Evolutionary conservation across 306 rosid genomes (phyloP), one percentile per base, ranked within the genome.

Genomic region (Leucaena leucocephala): DNA sequence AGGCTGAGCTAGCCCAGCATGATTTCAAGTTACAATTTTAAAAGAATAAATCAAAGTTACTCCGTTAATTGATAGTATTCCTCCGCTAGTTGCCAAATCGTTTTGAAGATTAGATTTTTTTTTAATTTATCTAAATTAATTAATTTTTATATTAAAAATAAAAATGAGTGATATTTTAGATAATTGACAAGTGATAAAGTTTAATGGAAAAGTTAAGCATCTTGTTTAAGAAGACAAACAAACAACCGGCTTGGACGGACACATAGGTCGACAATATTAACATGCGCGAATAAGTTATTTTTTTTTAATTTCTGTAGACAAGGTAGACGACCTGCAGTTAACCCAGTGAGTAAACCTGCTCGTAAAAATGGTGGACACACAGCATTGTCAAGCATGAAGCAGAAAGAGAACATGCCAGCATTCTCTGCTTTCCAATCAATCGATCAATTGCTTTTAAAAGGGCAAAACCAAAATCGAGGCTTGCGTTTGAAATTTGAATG

Each of bases 1-100:
- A 71, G 81, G 35, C 27, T 76, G 48, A 77, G 13, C 38, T 77
- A 81, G 86, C 79, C 49, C 74, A 39, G 71, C 84, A 82, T 79
- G 78, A 75, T 42, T 77, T 22, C 69, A 85, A 81, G 44, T 76
- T 81, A 75, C 62, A 33, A 0, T 27, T 39, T 8, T 3, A 10
- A 59, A 27, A 22, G 6, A 9, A 9, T 54, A 2, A 19, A 19
- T 27, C 35, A 4, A 12, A 59, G 36, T 27, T 27, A 27, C 27
- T 27, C 27, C 27, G 27, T 27, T 27, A 0, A 27, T 27, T 27
- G 27, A 27, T 27, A 27, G 27, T 27, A 27, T 27, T 27, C 27
- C 27, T 27, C 27, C 27, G 1, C 27, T 27, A 1, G 27, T 27
- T 27, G 1, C 27, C 1, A 27, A 27, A 0, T 27, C 27, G 27